Base-by-base conservation (phyloP, 2,329 filamentous ascomycete genomes). In the Teratosphaeria destructans region DNA sequence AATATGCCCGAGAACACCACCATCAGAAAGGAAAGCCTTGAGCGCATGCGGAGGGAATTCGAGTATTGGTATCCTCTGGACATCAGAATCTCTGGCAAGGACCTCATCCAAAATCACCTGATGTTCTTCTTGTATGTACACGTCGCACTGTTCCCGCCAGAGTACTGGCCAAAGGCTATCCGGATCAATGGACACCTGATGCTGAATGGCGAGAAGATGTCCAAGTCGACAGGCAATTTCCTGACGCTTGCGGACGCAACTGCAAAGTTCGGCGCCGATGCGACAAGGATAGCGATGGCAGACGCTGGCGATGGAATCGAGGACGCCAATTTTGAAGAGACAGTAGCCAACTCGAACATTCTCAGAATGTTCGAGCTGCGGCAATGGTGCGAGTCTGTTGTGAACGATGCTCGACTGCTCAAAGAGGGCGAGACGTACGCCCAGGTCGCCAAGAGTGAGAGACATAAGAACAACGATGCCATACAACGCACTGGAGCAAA, bases 121-220 rank as follows among this genome's bases (percentile, higher is more conserved):
- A 96, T 91, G 12, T 96, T 97, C 81, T 94, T 89, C 82, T 82
- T 97, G 58, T 97, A 97, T 78, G 87, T 93, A 66, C 94, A 97
- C 74, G 75, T 94, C 64, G 94, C 94, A 11, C 82, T 99, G 52
- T 97, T 96, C 81, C 84, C 86, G 12, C 83, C 84, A 61, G 84
- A 93, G 73, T 95, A 91, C 79, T 96, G 93, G 91, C 94, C 94
- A 11, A 83, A 82, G 57, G 86, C 86, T 63, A 82, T 97, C 65
- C 88, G 94, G 65, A 86, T 89, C 63, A 99, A 99, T 71, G 94
- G 94, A 1, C 93, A 97, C 76, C 78, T 97, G 69, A 85, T 95
- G 74, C 81, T 99, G 64, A 99, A 99, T 73, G 93, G 93, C 56
- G 90, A 96, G 73, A 99, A 99, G 83, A 99, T 99, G 94, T 88